Conservation (phyloP, 2,329 filamentous ascomycete species). For the Lecanicillium sp. region DNA sequence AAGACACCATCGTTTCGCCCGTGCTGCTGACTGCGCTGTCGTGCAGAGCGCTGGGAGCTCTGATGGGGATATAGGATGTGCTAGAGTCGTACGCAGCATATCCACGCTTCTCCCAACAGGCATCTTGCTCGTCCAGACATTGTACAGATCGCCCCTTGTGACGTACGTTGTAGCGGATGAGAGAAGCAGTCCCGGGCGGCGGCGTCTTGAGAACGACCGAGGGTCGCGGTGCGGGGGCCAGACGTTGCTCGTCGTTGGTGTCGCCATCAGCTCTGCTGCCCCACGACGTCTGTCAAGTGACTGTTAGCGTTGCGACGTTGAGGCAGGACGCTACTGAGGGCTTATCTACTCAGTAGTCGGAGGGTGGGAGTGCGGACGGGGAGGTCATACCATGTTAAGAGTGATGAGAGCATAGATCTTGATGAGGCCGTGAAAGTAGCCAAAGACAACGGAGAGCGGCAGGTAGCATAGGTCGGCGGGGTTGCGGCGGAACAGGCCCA, state of each 20-base stretch:
- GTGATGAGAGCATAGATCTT: conserved; percentile 85
- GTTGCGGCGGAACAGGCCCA: conserved; percentile 79
- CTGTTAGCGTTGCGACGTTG: conserved; percentile 10
- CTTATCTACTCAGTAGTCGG: neutral
- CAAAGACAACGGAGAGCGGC: conserved; percentile 82
- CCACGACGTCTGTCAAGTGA: conserved; percentile 71
- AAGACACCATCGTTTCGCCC: conserved; percentile 7
- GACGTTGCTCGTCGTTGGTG: conserved; percentile 68
- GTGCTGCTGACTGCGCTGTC: conserved; percentile 2
- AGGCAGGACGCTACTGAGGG: neutral
- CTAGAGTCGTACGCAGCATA: conserved; percentile 31
- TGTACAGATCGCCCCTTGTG: conserved; percentile 29
- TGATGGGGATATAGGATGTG: conserved; percentile 29
- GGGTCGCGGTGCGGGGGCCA: conserved; percentile 44
- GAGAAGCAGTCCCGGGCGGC: conserved; percentile 36
- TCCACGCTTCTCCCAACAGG: conserved; percentile 26
- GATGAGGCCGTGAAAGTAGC: conserved; percentile 87
- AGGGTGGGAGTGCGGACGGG: neutral
- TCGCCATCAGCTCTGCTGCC: conserved; percentile 90
- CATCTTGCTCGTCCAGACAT: conserved; percentile 20
- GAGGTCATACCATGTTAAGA: conserved; percentile 66
- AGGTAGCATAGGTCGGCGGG: conserved; percentile 74
- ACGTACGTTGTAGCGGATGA: conserved; percentile 42
- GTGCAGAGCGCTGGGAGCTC: conserved; percentile 13
- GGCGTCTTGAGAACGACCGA: conserved; percentile 39